These are phyloP conservation scores for Fusarium compactum DNA, from an alignment of 2,329 filamentous ascomycete genomes.

Conservation along the genomic window DNA sequence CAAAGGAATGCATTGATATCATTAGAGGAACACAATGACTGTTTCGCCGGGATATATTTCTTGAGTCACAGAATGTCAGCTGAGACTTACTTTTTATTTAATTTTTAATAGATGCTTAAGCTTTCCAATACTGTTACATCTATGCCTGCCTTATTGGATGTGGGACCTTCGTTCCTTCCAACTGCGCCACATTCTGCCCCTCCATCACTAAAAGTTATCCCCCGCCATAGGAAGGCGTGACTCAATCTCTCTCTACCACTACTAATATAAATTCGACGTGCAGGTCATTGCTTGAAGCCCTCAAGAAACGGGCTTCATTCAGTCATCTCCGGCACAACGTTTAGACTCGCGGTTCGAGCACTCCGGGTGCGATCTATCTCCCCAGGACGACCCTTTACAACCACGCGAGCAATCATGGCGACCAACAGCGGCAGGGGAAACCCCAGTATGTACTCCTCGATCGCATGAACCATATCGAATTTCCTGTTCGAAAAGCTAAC, in stretches of 20 bases:
- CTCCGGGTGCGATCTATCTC: constrained; percentile 69
- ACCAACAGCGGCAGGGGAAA: constrained; percentile 66
- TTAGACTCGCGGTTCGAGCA: constrained; percentile 65
- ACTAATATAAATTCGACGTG: constrained; percentile 37
- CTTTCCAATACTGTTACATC: background rate
- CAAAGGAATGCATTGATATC: background rate
- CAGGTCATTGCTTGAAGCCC: constrained; percentile 51
- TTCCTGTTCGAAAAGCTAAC: constrained; percentile 31
- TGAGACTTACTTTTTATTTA: background rate
- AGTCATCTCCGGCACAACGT: constrained; percentile 57
- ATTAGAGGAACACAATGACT: background rate
- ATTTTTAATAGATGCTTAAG: background rate
- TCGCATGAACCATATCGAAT: no score
- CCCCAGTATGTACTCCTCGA: constrained; percentile 47
- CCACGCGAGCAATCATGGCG: constrained; percentile 66
- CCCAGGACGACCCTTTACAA: constrained; percentile 58
- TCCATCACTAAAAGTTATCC: constrained; percentile 41
- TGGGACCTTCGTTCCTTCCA: background rate
- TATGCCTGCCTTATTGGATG: background rate
- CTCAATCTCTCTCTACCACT: constrained; percentile 44
- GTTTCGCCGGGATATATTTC: background rate
- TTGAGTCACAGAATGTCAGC: background rate
- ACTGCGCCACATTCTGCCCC: constrained; percentile 38
- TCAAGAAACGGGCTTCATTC: constrained; percentile 53
- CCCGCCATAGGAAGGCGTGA: constrained; percentile 37